phyloP scores from a whole-genome alignment of 2,329 filamentous ascomycete species.

The Colletotrichum sojae region DNA sequence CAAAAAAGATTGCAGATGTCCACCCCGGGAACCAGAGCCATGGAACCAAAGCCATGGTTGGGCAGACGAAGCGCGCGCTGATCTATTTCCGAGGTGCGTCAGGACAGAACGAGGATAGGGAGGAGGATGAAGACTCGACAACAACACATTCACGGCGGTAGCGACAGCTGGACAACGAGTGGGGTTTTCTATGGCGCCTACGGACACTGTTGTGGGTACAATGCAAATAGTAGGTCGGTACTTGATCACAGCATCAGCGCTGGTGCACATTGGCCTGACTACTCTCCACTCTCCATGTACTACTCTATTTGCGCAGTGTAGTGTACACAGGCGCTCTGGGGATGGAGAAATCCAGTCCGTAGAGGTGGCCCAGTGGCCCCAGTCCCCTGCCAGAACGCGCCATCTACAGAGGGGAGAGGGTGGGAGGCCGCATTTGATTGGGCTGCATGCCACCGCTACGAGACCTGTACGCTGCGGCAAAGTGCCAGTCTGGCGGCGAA shows the following conservation, averaged over 20 bases:
- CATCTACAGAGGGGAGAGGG: not conserved
- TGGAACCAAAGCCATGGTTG: slow-evolving; percentile 13
- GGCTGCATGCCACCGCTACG: slow-evolving; percentile 2
- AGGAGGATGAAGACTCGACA: not conserved
- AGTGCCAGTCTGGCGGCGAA: slow-evolving; percentile 23
- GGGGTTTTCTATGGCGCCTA: no score
- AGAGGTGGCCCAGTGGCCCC: not conserved
- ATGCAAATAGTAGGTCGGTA: no score
- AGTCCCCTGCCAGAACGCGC: not conserved
- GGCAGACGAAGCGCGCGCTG: slow-evolving; percentile 39
- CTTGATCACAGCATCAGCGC: no score
- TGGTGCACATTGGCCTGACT: no score
- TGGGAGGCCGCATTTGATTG: slow-evolving; percentile 25
- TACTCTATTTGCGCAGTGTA: not conserved
- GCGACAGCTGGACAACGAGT: no score
- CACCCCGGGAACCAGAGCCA: slow-evolving; percentile 13
- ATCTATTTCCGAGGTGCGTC: slow-evolving; percentile 36
- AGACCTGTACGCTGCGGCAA: no score
- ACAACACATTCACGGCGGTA: not conserved
- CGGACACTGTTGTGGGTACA: not conserved
- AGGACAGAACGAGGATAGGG: slow-evolving; percentile 4
- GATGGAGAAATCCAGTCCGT: slow-evolving; percentile 25
- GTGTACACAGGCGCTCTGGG: not conserved
- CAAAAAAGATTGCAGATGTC: not conserved
- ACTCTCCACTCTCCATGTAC: no score